Conservation (phyloP, 495 filamentous ascomycete species). For the Podospora pseudopauciseta region DNA sequence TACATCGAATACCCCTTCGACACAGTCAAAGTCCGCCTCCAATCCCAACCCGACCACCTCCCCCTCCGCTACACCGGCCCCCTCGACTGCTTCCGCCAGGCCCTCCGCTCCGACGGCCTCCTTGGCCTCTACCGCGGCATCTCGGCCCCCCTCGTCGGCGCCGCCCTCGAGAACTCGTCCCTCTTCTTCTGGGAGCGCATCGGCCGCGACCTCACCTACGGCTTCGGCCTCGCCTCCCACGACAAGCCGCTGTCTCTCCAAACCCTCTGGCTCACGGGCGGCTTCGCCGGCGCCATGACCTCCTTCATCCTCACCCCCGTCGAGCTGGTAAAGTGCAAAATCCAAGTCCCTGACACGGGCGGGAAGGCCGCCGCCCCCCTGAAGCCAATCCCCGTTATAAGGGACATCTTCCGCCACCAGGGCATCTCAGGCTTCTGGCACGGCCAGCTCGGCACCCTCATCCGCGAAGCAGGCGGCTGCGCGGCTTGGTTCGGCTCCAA, state of each 20-base stretch:
- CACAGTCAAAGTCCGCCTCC: constrained; percentile 84
- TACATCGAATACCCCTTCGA: constrained; percentile 98
- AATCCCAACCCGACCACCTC: constrained; percentile 77
- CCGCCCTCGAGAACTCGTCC: constrained; percentile 88
- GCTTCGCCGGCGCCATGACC: constrained; percentile 83
- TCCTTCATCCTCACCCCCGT: constrained; percentile 89
- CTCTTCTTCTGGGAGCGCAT: constrained; percentile 88
- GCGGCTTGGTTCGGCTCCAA: constrained; percentile 96
- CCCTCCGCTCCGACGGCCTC: constrained; percentile 67
- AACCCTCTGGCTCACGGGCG: constrained; percentile 72
- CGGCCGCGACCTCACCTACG: constrained; percentile 54
- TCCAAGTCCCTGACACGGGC: constrained; percentile 65
- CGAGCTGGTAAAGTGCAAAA: constrained; percentile 97
- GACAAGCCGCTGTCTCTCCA: constrained; percentile 60
- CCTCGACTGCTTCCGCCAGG: constrained; percentile 89
- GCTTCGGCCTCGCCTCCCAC: constrained; percentile 50
- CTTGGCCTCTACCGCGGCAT: constrained; percentile 90
- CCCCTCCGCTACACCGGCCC: constrained; percentile 83
- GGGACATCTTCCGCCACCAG: constrained; percentile 71
- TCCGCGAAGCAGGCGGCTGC: constrained; percentile 88
- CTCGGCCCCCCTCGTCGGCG: constrained; percentile 83
- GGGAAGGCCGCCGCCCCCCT: constrained; percentile 26
- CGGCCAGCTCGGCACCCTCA: constrained; percentile 87
- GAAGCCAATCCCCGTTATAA: constrained; percentile 56
- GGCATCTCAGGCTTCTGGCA: constrained; percentile 89